These are phyloP conservation scores for Fusarium sp. DNA, from an alignment of 2,329 filamentous ascomycete species.

Conservation along the genomic window DNA sequence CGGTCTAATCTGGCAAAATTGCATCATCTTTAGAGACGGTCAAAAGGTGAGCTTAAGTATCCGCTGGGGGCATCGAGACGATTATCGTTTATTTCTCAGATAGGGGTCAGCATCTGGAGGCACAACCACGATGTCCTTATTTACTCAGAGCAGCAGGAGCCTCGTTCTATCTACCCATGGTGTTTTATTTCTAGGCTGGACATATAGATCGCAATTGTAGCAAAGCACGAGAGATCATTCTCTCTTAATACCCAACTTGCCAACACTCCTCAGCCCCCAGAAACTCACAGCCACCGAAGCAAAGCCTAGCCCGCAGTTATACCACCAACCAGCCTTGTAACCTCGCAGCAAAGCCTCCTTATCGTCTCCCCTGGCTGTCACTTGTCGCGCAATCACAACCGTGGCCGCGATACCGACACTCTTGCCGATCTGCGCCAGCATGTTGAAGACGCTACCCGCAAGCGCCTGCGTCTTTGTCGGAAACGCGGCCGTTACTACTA, in stretches of 20 bases:
- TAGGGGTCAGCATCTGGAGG: background rate
- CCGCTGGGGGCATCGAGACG: background rate
- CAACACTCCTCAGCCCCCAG: conserved; percentile 19
- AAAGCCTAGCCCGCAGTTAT: conserved; percentile 54
- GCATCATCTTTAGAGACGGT: background rate
- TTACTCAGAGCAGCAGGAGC: background rate
- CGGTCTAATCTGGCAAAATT: background rate
- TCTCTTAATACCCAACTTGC: conserved; percentile 23
- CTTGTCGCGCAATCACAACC: conserved; percentile 52
- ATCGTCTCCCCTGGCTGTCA: conserved; percentile 40
- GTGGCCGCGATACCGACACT: conserved; percentile 56
- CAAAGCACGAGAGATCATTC: background rate
- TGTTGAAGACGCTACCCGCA: conserved; percentile 69
- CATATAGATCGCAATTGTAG: background rate
- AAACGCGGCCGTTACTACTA: conserved; percentile 64
- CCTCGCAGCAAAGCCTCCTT: conserved; percentile 53
- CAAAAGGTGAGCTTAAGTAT: background rate
- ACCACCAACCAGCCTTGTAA: conserved; percentile 60
- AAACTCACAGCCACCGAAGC: background rate
- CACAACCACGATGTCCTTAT: background rate
- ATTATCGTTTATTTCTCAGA: background rate
- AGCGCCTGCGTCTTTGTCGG: conserved; percentile 64
- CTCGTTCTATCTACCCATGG: background rate
- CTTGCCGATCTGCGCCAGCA: conserved; percentile 63
- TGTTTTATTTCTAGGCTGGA: background rate